Conservation (phyloP, 1,284 basidiomycete species). For the Neotropicomus parvogracilis region DNA sequence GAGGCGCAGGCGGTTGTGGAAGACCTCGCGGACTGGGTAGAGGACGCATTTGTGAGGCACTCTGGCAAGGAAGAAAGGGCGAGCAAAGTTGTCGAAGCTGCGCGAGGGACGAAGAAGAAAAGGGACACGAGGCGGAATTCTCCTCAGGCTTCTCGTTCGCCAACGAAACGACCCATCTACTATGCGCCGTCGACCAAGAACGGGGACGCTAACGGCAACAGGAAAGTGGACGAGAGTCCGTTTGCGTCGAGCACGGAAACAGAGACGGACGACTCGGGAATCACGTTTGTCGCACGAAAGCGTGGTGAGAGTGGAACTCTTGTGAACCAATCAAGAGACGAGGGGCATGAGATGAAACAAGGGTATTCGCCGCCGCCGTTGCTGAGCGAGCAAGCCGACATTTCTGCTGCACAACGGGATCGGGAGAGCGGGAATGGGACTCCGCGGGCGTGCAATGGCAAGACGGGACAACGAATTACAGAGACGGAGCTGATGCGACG, state of each 20-base stretch:
- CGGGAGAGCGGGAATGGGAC: conserved; percentile 31
- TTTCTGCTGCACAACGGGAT: conserved; percentile 10
- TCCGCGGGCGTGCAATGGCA: conserved; percentile 37
- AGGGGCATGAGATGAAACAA: conserved; percentile 23
- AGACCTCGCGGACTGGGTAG: conserved; percentile 92
- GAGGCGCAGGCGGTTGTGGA: conserved; percentile 81
- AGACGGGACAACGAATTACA: conserved; percentile 62
- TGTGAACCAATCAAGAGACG: conserved; percentile 18
- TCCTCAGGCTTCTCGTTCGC: conserved; percentile 20
- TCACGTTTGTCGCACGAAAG: conserved; percentile 68
- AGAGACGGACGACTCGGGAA: conserved; percentile 62
- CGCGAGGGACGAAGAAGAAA: conserved; percentile 17
- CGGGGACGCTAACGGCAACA: conserved; percentile 4
- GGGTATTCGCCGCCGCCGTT: conserved; percentile 15
- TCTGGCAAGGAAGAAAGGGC: conserved; percentile 21
- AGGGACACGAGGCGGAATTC: conserved; percentile 19
- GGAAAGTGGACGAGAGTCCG: conserved; percentile 26
- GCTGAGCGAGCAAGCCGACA: conserved; percentile 8
- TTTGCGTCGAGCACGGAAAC: conserved; percentile 54
- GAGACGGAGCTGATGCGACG: conserved; percentile 79
- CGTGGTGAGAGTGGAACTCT: conserved; percentile 29
- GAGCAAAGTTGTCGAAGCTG: conserved; percentile 13
- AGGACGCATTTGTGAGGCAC: conserved; percentile 63
- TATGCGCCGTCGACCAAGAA: background rate
- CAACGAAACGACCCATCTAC: conserved; percentile 20